Evolutionary conservation across 441 rosid species (phyloP).

Genomic region (Populus hybrid): DNA sequence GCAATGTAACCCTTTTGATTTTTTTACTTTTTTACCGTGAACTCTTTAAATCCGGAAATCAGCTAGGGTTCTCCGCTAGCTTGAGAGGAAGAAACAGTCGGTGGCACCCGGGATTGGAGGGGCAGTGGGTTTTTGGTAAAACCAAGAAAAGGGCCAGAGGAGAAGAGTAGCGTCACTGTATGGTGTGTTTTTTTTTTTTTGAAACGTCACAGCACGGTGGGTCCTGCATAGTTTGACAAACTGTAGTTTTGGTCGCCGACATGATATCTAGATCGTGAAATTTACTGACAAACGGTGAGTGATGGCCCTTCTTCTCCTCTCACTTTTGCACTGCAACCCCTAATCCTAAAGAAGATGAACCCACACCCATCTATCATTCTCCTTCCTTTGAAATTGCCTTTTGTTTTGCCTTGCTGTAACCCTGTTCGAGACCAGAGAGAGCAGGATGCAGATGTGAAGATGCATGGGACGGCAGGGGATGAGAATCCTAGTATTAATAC

Average conservation of each 20-base stretch:
- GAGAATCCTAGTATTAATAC: not conserved
- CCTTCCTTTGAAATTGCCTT: not conserved
- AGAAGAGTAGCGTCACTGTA: not conserved
- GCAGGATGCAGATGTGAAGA: not conserved
- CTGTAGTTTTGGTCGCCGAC: slow-evolving; percentile 36
- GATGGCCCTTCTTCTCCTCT: not conserved
- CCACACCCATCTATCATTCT: not conserved
- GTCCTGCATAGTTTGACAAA: slow-evolving; percentile 25
- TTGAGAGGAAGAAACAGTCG: not conserved
- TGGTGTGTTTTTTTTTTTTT: not conserved
- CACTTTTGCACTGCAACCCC: not conserved
- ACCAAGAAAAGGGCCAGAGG: not conserved
- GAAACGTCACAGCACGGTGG: not conserved
- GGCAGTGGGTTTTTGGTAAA: not conserved
- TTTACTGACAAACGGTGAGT: slow-evolving; percentile 23
- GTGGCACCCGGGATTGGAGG: not conserved
- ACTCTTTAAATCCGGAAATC: not conserved
- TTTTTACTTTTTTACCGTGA: not conserved
- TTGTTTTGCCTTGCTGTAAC: not conserved
- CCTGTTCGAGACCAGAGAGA: not conserved
- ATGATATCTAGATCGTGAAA: slow-evolving; percentile 21
- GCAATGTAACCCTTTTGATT: not conserved
- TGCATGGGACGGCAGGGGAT: not conserved
- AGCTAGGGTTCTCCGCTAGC: not conserved
- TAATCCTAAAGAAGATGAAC: not conserved